Percentiles rank a stretch among this genome's conserved stretches.
These are phyloP conservation scores for Echria macrotheca DNA, from an alignment of 495 filamentous ascomycete genomes.

Conservation along the genomic window DNA sequence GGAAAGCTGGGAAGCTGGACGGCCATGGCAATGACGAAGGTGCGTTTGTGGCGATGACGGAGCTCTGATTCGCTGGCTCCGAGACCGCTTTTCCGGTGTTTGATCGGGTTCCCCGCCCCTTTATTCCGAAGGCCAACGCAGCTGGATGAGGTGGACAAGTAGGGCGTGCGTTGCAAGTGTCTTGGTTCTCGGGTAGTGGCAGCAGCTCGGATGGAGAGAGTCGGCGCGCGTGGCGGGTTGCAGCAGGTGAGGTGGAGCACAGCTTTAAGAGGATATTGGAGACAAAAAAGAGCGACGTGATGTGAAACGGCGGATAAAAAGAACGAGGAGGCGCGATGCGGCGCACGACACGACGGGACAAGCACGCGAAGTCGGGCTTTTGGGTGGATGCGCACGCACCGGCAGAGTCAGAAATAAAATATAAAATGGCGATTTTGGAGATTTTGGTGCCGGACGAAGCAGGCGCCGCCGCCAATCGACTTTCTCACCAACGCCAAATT, in stretches of 20 bases:
- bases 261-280: neutral
- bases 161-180: no score
- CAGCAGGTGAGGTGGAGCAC: neutral
- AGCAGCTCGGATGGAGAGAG: neutral
- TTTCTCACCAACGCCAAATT: neutral
- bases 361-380: neutral
- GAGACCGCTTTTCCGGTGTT: neutral
- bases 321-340: neutral
- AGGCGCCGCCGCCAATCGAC: neutral
- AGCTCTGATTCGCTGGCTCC: conserved; percentile 8
- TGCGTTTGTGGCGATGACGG: neutral
- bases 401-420: neutral
- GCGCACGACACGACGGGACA: neutral
- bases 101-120: neutral
- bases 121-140: no score
- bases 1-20: conserved; percentile 10
- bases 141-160: no score
- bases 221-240: neutral
- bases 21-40: conserved; percentile 11
- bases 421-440: conserved; percentile 11
- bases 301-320: conserved; percentile 14
- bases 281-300: conserved; percentile 8
- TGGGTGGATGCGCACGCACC: neutral
- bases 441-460: neutral
- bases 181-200: neutral